Conservation (phyloP, 148 eudicot species). For the Pharnaceum exiguum region DNA sequence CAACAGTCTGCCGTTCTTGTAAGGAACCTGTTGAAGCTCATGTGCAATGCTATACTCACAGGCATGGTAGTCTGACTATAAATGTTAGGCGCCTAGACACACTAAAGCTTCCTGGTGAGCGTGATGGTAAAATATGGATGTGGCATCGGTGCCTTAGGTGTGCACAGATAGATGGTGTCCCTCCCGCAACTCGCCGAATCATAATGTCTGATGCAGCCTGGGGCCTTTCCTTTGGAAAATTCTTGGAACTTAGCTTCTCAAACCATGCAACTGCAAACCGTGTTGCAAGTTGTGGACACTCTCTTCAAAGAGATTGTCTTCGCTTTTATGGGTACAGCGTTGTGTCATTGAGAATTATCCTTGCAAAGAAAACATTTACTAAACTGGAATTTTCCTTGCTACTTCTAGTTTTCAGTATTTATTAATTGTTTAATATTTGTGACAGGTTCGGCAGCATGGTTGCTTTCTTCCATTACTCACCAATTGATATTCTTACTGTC, state of each 20-base stretch:
- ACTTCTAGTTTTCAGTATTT: neutral
- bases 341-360: neutral
- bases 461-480: conserved; percentile 89
- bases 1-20: conserved; percentile 62
- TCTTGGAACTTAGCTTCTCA: conserved; percentile 95
- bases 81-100: conserved; percentile 69
- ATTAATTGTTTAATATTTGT: neutral
- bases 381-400: neutral
- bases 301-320: conserved; percentile 95
- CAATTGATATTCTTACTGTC: conserved; percentile 82
- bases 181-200: conserved; percentile 82
- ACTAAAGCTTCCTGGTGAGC: conserved; percentile 69
- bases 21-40: conserved; percentile 93
- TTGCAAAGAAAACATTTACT: neutral
- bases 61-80: conserved; percentile 80
- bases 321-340: conserved; percentile 81
- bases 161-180: conserved; percentile 57
- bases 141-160: conserved; percentile 98
- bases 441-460: conserved; percentile 85
- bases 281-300: conserved; percentile 95
- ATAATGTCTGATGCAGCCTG: conserved; percentile 95
- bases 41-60: conserved; percentile 85
- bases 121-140: conserved; percentile 98
- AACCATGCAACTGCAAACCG: conserved; percentile 95
- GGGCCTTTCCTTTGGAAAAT: conserved; percentile 98